Evolutionary conservation across 2,329 filamentous ascomycete species (phyloP).

Genomic region (Botrytis fragariae): DNA sequence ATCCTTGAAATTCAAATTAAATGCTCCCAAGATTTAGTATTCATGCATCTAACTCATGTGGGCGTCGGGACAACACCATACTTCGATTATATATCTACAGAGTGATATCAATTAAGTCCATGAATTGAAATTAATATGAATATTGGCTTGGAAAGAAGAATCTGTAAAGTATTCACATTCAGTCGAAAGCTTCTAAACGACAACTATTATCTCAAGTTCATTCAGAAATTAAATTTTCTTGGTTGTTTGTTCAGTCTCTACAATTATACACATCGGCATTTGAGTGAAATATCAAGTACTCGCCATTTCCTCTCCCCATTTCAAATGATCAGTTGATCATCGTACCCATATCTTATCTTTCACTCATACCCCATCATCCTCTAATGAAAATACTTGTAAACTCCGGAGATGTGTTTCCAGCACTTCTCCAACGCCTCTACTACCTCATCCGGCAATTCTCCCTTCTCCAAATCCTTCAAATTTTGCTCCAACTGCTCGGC

Average conservation of each 20-base stretch:
- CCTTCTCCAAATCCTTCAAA: conserved; percentile 59
- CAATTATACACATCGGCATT: neutral
- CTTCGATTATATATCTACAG: neutral
- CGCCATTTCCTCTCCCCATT: neutral
- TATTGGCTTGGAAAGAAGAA: rapidly evolving
- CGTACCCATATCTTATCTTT: neutral
- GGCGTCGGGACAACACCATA: neutral
- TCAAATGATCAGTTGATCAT: neutral
- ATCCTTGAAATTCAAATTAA: too few relatives aligned
- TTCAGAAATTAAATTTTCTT: neutral
- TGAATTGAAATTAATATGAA: neutral
- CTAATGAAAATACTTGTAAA: conserved; percentile 9
- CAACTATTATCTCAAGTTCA: neutral
- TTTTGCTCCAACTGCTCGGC: conserved; percentile 57
- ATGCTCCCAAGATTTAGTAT: neutral
- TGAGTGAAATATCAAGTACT: neutral
- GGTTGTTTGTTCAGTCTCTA: neutral
- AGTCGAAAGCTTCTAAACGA: too few relatives aligned
- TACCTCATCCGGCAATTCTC: conserved; percentile 73
- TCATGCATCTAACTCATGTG: neutral
- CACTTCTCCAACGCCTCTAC: conserved; percentile 72
- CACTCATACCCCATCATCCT: too few relatives aligned
- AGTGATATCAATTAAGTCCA: neutral
- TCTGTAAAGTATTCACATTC: neutral
- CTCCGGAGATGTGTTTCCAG: conserved; percentile 48